Evolutionary conservation across 2,329 filamentous ascomycete genomes (phyloP).

Genomic region (Venturiaceae sp.): DNA sequence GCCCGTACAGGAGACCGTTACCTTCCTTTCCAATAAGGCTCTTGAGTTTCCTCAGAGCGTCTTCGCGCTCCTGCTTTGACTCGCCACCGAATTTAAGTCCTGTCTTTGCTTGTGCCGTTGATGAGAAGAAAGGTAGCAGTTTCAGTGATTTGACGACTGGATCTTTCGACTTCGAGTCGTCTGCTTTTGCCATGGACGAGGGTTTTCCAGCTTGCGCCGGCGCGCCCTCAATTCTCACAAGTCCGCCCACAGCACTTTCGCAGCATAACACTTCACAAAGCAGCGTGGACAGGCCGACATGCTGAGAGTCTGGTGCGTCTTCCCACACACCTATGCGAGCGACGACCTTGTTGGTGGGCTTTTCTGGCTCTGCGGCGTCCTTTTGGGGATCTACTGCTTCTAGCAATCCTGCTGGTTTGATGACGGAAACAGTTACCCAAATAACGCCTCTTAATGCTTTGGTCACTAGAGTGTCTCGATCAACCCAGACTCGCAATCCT

Average conservation of each 20-base stretch:
- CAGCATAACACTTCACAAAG: constrained; percentile 67
- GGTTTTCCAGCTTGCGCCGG: constrained; percentile 59
- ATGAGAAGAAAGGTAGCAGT: constrained; percentile 61
- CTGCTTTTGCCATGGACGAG: constrained; percentile 32
- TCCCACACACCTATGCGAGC: constrained; percentile 72
- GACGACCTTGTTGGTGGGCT: constrained; percentile 57
- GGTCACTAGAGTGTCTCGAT: constrained; percentile 62
- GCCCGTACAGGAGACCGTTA: constrained; percentile 64
- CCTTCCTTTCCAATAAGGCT: constrained; percentile 56
- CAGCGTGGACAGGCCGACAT: constrained; percentile 66
- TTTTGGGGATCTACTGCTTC: constrained; percentile 62
- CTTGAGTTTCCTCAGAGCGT: constrained; percentile 60
- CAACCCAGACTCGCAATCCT: constrained; percentile 72
- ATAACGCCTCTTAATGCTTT: constrained; percentile 66
- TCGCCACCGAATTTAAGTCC: constrained; percentile 79
- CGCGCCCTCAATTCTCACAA: constrained; percentile 80
- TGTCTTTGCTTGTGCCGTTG: constrained; percentile 22
- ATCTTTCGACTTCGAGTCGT: constrained; percentile 27
- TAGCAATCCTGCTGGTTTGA: constrained; percentile 70
- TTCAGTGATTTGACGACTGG: constrained; percentile 56
- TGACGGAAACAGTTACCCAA: constrained; percentile 76
- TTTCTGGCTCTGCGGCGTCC: constrained; percentile 50
- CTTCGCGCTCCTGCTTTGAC: constrained; percentile 72
- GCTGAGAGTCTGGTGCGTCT: constrained; percentile 73
- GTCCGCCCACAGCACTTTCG: constrained; percentile 67